Percentiles rank a stretch among this genome's conserved stretches.
These are phyloP conservation scores for Hapsidospora chrysogenum DNA, from an alignment of 495 filamentous ascomycete species.

Conservation along the genomic window DNA sequence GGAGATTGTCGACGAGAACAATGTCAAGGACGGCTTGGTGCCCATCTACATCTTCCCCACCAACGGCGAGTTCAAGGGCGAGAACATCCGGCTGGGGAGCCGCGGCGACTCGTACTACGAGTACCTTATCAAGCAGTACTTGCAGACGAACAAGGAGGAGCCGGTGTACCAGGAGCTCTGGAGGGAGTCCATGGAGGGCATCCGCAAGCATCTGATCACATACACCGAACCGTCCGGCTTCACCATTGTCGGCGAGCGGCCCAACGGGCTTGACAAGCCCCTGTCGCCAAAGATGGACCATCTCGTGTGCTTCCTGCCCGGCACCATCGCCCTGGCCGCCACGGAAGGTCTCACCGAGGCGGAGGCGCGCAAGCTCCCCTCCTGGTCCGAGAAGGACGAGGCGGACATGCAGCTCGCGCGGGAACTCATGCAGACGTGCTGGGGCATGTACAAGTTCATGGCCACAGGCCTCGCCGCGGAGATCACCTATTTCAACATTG, in stretches of 20 bases:
- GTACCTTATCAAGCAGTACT: conserved; percentile 92
- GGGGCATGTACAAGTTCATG: conserved; percentile 85
- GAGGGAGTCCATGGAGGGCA: conserved; percentile 67
- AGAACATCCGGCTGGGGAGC: conserved; percentile 82
- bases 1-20: conserved; percentile 68
- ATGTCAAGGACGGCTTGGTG: conserved; percentile 62
- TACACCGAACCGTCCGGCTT: conserved; percentile 68
- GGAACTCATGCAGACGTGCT: conserved; percentile 93
- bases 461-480: conserved; percentile 81
- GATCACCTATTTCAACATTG: conserved; percentile 74
- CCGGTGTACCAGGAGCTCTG: conserved; percentile 83
- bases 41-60: conserved; percentile 82
- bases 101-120: conserved; percentile 96
- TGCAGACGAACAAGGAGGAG: conserved; percentile 80
- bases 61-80: conserved; percentile 57
- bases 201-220: conserved; percentile 80
- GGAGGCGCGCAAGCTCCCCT: conserved; percentile 50
- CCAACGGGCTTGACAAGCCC: conserved; percentile 43
- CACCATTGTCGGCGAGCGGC: conserved; percentile 77
- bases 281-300: conserved; percentile 94
- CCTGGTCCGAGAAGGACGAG: conserved; percentile 66
- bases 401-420: conserved; percentile 72
- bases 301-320: conserved; percentile 92
- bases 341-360: conserved; percentile 62
- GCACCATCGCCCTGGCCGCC: conserved; percentile 77